Percentiles rank a stretch among this genome's conserved stretches.
Conservation (phyloP, 2,329 filamentous ascomycete genomes). For the Aureobasidium lini region DNA sequence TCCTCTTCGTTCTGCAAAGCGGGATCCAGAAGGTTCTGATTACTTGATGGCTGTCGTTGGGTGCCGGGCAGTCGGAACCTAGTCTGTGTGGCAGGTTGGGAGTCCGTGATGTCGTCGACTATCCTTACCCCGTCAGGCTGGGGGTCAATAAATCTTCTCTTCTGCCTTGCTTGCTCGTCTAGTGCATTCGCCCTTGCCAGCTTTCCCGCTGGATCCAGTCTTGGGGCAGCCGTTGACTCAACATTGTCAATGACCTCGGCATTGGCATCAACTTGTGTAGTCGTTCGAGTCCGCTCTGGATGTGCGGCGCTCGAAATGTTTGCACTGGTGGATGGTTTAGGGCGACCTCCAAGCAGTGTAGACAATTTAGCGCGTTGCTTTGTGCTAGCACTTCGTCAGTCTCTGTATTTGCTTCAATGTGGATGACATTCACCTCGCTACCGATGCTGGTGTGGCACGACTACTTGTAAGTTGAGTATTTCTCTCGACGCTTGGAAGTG, state of each 20-base stretch:
- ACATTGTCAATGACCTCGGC: background rate
- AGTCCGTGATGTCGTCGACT: background rate
- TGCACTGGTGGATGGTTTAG: background rate
- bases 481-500: background rate
- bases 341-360: background rate
- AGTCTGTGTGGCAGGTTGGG: background rate
- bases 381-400: background rate
- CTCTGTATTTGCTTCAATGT: background rate
- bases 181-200: background rate
- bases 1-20: slow-evolving; percentile 19
- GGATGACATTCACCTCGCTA: background rate
- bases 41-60: background rate
- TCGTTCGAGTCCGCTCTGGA: background rate
- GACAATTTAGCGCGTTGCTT: background rate
- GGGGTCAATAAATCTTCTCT: slow-evolving; percentile 31
- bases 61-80: background rate
- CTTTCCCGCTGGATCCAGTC: background rate
- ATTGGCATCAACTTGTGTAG: background rate
- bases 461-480: background rate
- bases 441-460: background rate
- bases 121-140: slow-evolving; percentile 33
- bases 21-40: background rate
- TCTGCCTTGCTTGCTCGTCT: slow-evolving; percentile 12
- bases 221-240: background rate
- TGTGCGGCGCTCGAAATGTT: background rate